A percentile compares a stretch with the other conserved stretches of the same genome.
phyloP scores from a whole-genome alignment of 2,329 filamentous ascomycete genomes.

The Stromatinia cepivora region DNA sequence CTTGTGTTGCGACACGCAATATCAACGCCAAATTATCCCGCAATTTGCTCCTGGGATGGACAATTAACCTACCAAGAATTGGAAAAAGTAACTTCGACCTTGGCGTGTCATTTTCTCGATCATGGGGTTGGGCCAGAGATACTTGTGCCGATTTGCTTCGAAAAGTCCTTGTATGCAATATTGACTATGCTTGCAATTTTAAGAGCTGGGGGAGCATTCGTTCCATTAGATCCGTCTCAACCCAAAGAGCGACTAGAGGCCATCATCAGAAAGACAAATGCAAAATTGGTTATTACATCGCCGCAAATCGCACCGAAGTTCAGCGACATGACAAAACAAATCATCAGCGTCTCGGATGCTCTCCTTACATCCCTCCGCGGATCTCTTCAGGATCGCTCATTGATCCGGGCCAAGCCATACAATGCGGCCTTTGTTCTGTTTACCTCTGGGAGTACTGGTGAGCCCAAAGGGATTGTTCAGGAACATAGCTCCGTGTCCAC shows the following conservation, averaged over 20 bases:
- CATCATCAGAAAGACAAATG: constrained; percentile 13
- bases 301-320: not conserved
- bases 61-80: constrained; percentile 30
- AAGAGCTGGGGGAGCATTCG: constrained; percentile 38
- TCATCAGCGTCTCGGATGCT: constrained; percentile 2
- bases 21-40: constrained; percentile 24
- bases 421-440: constrained; percentile 25
- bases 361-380: not conserved
- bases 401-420: not conserved
- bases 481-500: constrained; percentile 28
- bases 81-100: constrained; percentile 18
- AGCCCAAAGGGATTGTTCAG: constrained; percentile 31
- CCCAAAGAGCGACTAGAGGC: constrained; percentile 21
- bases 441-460: constrained; percentile 39
- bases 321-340: not conserved
- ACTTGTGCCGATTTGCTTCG: constrained; percentile 31
- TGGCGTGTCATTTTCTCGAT: constrained; percentile 15
- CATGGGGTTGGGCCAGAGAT: constrained; percentile 15
- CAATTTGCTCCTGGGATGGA: constrained; percentile 31
- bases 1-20: constrained; percentile 23
- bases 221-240: constrained; percentile 28
- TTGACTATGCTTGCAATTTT: constrained; percentile 37
- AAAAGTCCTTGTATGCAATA: constrained; percentile 35
- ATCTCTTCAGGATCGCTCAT: constrained; percentile 1
- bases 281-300: constrained; percentile 10